Evolutionary conservation across 2,329 filamentous ascomycete species (phyloP).

Genomic region (Coniochaeta pulveracea): DNA sequence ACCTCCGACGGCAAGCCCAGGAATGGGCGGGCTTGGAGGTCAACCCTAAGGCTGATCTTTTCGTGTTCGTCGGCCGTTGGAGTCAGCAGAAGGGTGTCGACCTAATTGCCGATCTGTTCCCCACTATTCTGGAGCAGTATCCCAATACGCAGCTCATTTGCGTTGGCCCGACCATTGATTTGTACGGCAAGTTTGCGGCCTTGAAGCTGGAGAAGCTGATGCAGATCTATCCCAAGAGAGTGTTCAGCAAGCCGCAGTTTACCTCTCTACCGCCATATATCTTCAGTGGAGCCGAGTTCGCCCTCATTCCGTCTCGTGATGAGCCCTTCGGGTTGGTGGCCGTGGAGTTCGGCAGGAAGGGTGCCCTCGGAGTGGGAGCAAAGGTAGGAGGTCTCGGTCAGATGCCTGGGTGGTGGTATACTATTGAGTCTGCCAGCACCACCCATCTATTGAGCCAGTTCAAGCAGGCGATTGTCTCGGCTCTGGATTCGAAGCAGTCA

Average conservation of each 20-base stretch:
- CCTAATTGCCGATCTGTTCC: slow-evolving; percentile 55
- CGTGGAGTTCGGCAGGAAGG: slow-evolving; percentile 56
- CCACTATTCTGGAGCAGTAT: slow-evolving; percentile 45
- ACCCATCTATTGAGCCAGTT: slow-evolving; percentile 52
- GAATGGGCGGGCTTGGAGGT: slow-evolving; percentile 54
- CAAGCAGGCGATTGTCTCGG: slow-evolving; percentile 48
- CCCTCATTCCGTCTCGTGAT: slow-evolving; percentile 53
- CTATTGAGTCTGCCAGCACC: slow-evolving; percentile 50
- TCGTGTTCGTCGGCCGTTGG: slow-evolving; percentile 58
- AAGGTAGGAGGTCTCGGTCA: slow-evolving; percentile 53
- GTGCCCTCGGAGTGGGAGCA: slow-evolving; percentile 52
- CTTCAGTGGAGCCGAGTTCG: slow-evolving; percentile 55
- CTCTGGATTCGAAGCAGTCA: slow-evolving; percentile 41
- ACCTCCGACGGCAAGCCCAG: slow-evolving; percentile 50
- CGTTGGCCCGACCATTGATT: slow-evolving; percentile 52
- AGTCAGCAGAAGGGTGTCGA: slow-evolving; percentile 57
- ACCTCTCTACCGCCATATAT: slow-evolving; percentile 51
- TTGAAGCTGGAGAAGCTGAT: slow-evolving; percentile 52
- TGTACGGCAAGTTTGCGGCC: slow-evolving; percentile 56
- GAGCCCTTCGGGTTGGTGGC: slow-evolving; percentile 57
- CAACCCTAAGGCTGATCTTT: slow-evolving; percentile 47
- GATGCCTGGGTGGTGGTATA: slow-evolving; percentile 61
- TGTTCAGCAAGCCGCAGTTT: slow-evolving; percentile 55
- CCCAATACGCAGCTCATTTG: slow-evolving; percentile 49
- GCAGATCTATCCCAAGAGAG: slow-evolving; percentile 50